phyloP scores from a whole-genome alignment of 2,329 filamentous ascomycete species.

The Fusarium papillatum region DNA sequence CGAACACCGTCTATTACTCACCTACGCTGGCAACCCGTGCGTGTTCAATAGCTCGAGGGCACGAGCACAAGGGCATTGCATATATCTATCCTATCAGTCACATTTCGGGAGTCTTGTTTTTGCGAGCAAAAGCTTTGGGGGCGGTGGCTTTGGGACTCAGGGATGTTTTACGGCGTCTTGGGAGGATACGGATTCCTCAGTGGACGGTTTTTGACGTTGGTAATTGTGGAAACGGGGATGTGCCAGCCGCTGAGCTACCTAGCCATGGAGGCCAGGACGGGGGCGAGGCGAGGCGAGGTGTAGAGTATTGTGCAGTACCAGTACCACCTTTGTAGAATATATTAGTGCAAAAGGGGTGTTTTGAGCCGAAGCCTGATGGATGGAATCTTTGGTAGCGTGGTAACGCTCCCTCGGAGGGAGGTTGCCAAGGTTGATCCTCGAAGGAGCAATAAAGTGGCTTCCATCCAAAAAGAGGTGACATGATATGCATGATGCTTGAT shows the following conservation, averaged over 20 bases:
- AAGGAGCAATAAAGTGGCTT: background rate
- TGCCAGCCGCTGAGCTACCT: background rate
- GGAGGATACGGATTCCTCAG: constrained; percentile 43
- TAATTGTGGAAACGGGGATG: constrained; percentile 33
- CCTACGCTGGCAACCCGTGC: constrained; percentile 6
- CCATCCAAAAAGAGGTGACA: background rate
- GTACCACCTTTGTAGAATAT: constrained; percentile 39
- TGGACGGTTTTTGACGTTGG: constrained; percentile 39
- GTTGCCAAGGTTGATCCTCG: background rate
- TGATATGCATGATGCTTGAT: constrained; percentile 3
- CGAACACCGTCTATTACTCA: background rate
- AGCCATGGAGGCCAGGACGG: background rate
- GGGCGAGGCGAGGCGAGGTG: constrained; percentile 10
- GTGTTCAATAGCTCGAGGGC: constrained; percentile 10
- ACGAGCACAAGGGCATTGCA: constrained; percentile 17
- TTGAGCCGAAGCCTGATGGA: background rate
- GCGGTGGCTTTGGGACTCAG: constrained; percentile 34
- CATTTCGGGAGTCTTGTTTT: constrained; percentile 42
- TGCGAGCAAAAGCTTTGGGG: constrained; percentile 45
- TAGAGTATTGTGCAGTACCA: constrained; percentile 37
- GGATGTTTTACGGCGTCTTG: constrained; percentile 45
- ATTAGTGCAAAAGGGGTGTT: constrained; percentile 24
- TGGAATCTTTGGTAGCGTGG: background rate
- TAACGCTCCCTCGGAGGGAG: background rate
- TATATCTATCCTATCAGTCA: constrained; percentile 21